Percentiles rank a stretch among this genome's conserved stretches.
Conservation (phyloP, 331 rosid species). For the Malus hybrid region DNA sequence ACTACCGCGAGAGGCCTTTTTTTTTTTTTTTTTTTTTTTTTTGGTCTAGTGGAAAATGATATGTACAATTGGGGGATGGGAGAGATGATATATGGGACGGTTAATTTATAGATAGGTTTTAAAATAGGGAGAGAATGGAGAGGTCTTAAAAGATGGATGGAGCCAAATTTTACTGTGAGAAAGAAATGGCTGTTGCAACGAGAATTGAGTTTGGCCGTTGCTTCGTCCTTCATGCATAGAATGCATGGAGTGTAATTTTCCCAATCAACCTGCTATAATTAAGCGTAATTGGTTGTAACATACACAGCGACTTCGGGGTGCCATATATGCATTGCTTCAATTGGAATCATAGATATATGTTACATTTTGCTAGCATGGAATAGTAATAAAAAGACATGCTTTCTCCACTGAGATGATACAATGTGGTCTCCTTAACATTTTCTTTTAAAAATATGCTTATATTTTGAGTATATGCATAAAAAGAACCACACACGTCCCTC, state of each 20-base stretch:
- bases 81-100: not conserved
- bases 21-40: not conserved
- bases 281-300: not conserved
- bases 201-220: slow-evolving; percentile 27
- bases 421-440: no score
- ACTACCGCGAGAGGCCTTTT: not conserved
- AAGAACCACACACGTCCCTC: no score
- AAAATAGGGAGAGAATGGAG: not conserved
- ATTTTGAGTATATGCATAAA: no score
- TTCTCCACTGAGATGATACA: not conserved
- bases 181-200: slow-evolving; percentile 22
- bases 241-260: slow-evolving; percentile 9
- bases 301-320: not conserved
- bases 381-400: not conserved
- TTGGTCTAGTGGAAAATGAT: not conserved
- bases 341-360: not conserved
- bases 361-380: not conserved
- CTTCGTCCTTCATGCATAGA: not conserved
- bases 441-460: not conserved
- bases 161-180: not conserved
- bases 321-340: not conserved
- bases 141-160: not conserved
- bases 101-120: not conserved
- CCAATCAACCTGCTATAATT: not conserved
- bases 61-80: not conserved